A percentile compares a stretch with the other conserved stretches of the same genome.
Conservation (phyloP, 257 asterid genomes). For the Thymus mandschuricus region DNA sequence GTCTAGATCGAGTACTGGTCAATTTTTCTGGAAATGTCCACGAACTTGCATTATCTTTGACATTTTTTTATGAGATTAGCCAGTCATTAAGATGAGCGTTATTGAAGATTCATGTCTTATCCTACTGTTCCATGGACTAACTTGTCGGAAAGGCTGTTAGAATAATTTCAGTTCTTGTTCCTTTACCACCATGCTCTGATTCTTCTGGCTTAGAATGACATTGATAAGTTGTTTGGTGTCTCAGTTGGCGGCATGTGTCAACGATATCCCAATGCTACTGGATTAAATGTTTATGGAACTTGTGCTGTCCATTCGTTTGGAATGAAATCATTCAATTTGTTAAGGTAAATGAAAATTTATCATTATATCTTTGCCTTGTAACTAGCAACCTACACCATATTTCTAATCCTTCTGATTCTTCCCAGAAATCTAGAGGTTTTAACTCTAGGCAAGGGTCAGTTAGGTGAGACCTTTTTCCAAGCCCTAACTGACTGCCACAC, state of each 20-base stretch:
- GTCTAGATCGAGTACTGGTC: not conserved
- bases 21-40: not conserved
- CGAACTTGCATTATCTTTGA: constrained; percentile 1
- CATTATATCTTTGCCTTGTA: constrained; percentile 9
- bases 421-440: constrained; percentile 85
- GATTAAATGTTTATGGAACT: constrained; percentile 72
- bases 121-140: constrained; percentile 9
- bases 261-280: constrained; percentile 89
- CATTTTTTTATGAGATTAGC: constrained; percentile 4
- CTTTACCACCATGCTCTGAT: not conserved
- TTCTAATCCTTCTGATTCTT: constrained; percentile 15
- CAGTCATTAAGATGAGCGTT: not conserved
- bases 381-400: not conserved
- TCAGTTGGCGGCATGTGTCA: constrained; percentile 86
- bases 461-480: constrained; percentile 76
- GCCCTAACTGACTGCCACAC: constrained; percentile 69
- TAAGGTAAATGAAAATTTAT: constrained; percentile 50
- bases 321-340: constrained; percentile 65
- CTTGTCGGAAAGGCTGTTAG: constrained; percentile 9
- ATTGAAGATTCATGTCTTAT: not conserved
- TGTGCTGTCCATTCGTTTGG: constrained; percentile 63
- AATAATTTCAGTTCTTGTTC: constrained; percentile 8
- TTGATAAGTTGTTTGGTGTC: constrained; percentile 22
- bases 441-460: constrained; percentile 87
- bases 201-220: constrained; percentile 25